Base-by-base conservation (phyloP, 768 basidiomycete genomes). In the Trametes coccinea region DNA sequence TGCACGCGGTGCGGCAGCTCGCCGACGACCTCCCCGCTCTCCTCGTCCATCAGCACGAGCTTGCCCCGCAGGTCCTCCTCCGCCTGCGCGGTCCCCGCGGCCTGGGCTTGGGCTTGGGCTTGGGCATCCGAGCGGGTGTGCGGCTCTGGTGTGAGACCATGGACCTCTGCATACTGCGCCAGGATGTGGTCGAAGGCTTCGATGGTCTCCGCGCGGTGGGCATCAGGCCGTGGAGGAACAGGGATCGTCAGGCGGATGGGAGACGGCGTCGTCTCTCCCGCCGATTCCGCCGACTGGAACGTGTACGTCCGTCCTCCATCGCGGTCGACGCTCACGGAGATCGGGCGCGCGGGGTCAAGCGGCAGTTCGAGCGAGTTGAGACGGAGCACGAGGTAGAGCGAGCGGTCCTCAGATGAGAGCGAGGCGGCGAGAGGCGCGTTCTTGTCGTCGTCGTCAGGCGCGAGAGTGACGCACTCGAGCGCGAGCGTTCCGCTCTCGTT, bases 11-110 rank as follows among this genome's bases (percentile, higher is more conserved):
- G 78, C 59, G 88, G 87, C 8, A 92, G 77, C 69, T 87, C 83
- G 0, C 88, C 89, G 13, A 92, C 78, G 10, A 92, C 79, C 63
- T 90, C 84, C 2, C 90, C 90, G 47, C 80, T 86, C 44, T 84
- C 80, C 70, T 92, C 83, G 70, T 93, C 84, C 56, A 92, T 80
- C 62, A 90, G 80, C 41, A 92, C 84, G 33, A 92, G 79, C 52
- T 82, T 82, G 5, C 89, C 88, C 43, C 78, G 69, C 29, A 71
- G 57, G 58, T 56, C 59, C 14, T 66, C 51, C 40, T 5, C n/a
- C 37, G 39, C 22, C 41, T 39, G 27, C 13, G 39, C 56, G 39
- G 48, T 11, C 48, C 34, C 29, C 27, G 41, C n/a, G 22, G 17
- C 31, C 22, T 27, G 30, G 47, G 47, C 3, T 50, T 37, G 6